Conservation (phyloP, 164 flowering plant species). For the Magnolia kwangsiensis region DNA sequence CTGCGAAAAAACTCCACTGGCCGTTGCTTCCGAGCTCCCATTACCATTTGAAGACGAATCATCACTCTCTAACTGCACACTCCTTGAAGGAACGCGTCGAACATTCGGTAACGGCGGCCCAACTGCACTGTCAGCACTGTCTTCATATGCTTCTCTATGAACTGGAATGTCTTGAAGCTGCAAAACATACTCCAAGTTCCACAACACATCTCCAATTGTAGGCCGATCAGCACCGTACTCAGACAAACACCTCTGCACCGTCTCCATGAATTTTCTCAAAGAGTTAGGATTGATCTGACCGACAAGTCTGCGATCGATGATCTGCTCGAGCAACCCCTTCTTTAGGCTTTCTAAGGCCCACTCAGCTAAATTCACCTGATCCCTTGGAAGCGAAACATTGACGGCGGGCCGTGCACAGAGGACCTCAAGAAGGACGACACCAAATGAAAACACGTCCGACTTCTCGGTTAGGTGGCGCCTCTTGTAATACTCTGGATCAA, state of each 20-base stretch:
- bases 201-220: slow-evolving; percentile 67
- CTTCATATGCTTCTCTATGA: slow-evolving; percentile 13
- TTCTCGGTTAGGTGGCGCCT: slow-evolving; percentile 3
- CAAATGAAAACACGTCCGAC: background rate
- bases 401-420: slow-evolving; percentile 20
- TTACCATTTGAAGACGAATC: background rate
- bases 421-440: slow-evolving; percentile 13
- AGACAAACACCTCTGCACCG: slow-evolving; percentile 73
- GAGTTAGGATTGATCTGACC: slow-evolving; percentile 33
- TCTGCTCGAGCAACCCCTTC: slow-evolving; percentile 21
- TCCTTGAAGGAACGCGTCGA: background rate
- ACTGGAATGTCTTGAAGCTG: slow-evolving; percentile 55
- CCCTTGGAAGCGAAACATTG: slow-evolving; percentile 37
- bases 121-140: background rate
- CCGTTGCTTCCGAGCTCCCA: background rate
- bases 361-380: slow-evolving; percentile 43
- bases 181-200: slow-evolving; percentile 67
- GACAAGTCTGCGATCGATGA: slow-evolving; percentile 27
- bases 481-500: background rate
- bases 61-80: background rate
- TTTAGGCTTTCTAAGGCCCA: slow-evolving; percentile 25
- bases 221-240: slow-evolving; percentile 74
- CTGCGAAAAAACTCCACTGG: background rate
- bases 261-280: slow-evolving; percentile 55
- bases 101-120: background rate